A percentile compares a stretch with the other conserved stretches of the same genome.
phyloP scores from a whole-genome alignment of 1,284 basidiomycete species.

The Trichosporon coremiiforme region DNA sequence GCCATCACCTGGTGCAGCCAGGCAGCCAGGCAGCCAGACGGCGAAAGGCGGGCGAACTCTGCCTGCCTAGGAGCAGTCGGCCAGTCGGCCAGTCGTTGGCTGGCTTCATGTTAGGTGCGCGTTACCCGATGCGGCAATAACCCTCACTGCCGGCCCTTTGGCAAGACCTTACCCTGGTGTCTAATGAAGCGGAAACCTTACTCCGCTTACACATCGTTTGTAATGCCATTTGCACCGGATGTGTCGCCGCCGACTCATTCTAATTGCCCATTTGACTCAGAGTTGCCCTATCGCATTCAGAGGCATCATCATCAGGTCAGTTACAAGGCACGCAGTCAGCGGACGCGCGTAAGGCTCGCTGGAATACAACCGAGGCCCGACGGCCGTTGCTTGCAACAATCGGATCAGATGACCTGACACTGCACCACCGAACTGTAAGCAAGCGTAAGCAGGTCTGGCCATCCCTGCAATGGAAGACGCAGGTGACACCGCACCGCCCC shows the following conservation, averaged over 20 bases:
- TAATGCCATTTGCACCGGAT: neutral
- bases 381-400: neutral
- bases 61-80: neutral
- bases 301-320: neutral
- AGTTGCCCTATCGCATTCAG: slow-evolving; percentile 7
- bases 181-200: neutral
- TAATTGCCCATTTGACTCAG: neutral
- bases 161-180: neutral
- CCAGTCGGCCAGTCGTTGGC: neutral
- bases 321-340: neutral
- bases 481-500: slow-evolving; percentile 7
- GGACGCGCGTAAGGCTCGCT: neutral
- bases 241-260: neutral
- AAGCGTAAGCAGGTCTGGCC: neutral
- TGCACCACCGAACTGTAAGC: neutral
- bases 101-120: neutral
- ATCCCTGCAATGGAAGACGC: neutral
- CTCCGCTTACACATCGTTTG: neutral
- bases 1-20: neutral
- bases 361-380: slow-evolving; percentile 10
- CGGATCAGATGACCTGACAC: neutral
- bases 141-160: neutral
- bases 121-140: slow-evolving; percentile 7
- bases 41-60: slow-evolving; percentile 7
- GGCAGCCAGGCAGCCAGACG: too few species aligned